A percentile compares a stretch with the other conserved stretches of the same genome.
Evolutionary conservation across 2,329 filamentous ascomycete genomes (phyloP).

Genomic region (Neopestalotiopsis rosae): DNA sequence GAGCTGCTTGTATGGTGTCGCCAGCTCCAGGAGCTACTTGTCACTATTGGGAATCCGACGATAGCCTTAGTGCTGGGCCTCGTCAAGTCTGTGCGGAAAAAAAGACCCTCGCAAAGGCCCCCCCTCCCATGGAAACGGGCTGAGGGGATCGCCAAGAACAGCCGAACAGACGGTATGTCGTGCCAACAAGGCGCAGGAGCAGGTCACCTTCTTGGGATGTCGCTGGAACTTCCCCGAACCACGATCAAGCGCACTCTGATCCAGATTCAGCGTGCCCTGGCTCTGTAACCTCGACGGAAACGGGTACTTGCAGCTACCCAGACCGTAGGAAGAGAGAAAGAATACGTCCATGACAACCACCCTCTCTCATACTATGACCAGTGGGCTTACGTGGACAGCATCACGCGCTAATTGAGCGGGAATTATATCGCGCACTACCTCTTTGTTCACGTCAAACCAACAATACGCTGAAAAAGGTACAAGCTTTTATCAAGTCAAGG

Average conservation of each 20-base stretch:
- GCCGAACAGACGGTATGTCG: not conserved
- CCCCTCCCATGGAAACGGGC: not conserved
- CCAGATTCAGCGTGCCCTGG: constrained; percentile 13
- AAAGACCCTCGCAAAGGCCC: not conserved
- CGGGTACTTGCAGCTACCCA: not conserved
- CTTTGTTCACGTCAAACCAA: not conserved
- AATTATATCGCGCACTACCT: not conserved
- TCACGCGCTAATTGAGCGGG: not conserved
- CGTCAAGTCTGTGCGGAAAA: not conserved
- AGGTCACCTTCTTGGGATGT: not conserved
- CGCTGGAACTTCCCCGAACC: not conserved
- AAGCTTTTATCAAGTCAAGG: not conserved
- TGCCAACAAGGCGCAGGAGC: not conserved
- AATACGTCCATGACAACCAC: not conserved
- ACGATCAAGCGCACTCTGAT: constrained; percentile 32
- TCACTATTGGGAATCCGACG: not conserved
- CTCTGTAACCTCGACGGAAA: not conserved
- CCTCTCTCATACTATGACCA: not conserved
- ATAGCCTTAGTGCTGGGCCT: not conserved
- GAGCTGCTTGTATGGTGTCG: not conserved
- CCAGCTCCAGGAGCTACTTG: not conserved
- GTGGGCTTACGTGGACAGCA: not conserved
- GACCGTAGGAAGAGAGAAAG: not conserved
- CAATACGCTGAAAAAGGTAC: no score
- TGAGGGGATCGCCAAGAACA: not conserved